Evolutionary conservation across 345 rosid genomes (phyloP), one percentile per base, ranked within the genome.

Genomic region (Arabis hirsuta): DNA sequence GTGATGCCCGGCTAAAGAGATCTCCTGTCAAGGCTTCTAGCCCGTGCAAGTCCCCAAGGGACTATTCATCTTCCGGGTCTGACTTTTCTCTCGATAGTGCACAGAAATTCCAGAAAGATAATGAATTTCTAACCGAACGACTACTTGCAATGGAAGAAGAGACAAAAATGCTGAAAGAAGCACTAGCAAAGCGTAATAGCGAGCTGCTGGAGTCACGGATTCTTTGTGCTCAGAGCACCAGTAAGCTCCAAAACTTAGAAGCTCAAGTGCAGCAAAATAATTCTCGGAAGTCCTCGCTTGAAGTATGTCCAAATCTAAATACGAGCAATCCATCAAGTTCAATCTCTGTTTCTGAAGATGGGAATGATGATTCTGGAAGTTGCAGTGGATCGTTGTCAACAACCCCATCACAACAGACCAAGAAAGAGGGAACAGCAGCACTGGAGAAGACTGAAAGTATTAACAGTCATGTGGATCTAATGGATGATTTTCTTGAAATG

Each of bases 401-500:
- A 26, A 66, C 80, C 10, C 72, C 77, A 27, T 47, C 84, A 34
- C 79, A 88, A 7, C 91, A 82, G 20, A 45, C 71, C 61, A 89
- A 84, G 78, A 90, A 82, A 76, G 91, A 87, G 73, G 81, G 64
- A 9, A 27, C 48, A 9, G 85, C 82, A 67, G 83, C 80, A 54
- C 52, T 73, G 58, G 83, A 73, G 64, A 85, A 73, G 72, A 77
- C 74, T 55, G 90, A 86, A 24, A 80, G 80, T 55, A 54, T 57
- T 48, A 87, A 81, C 76, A 76, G 55, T 73, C 84, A 81, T 79
- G 61, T 82, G 76, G 91, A 84, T 73, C 89, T 94, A 69, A 94
- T 94, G 98, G 96, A 89, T 67, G 98, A 94, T 78, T 94, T 94
- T 80, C 82, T 94, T 65, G 98, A 94, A 88, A 94, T 94, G 98